Percentiles rank a stretch among this genome's conserved stretches.
These are phyloP conservation scores for Mucor sp. DNA, from an alignment of 371 early-diverging fungal species.

Conservation along the genomic window DNA sequence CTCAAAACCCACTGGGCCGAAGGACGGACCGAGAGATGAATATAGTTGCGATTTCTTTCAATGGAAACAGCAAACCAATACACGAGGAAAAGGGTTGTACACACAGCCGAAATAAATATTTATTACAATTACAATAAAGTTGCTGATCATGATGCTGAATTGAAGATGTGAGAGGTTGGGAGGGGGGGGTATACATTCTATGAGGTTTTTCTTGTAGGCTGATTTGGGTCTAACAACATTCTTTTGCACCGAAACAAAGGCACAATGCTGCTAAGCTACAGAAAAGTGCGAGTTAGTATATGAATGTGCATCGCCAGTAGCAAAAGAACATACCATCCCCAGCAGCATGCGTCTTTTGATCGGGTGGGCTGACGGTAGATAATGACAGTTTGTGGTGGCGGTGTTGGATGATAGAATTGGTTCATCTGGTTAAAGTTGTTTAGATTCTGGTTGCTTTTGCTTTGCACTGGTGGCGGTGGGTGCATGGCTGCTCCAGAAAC, in stretches of 20 bases:
- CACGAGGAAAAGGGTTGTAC: slow-evolving; percentile 2
- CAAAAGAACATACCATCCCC: slow-evolving; percentile 41
- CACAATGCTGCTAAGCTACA: slow-evolving; percentile 29
- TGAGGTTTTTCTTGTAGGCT: background rate
- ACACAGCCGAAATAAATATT: background rate
- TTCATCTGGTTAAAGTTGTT: background rate
- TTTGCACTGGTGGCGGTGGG: background rate
- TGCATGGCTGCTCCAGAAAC: background rate
- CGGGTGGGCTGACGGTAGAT: slow-evolving; percentile 36
- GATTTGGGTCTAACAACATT: slow-evolving; percentile 17
- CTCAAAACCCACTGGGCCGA: slow-evolving; percentile 55
- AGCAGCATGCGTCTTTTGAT: slow-evolving; percentile 49
- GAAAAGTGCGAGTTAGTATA: background rate
- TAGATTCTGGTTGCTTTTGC: background rate
- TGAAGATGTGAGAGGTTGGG: background rate
- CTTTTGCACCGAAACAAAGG: slow-evolving; percentile 31
- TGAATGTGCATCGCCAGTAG: background rate
- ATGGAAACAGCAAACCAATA: slow-evolving; percentile 36
- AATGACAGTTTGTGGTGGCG: slow-evolving; percentile 46
- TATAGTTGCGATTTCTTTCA: slow-evolving; percentile 64
- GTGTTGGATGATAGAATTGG: slow-evolving; percentile 37
- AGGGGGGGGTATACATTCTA: slow-evolving; percentile 6
- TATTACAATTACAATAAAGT: background rate
- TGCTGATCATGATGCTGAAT: background rate
- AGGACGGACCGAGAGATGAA: slow-evolving; percentile 19